Evolutionary conservation across 805 yeast genomes (phyloP).

Genomic region (Naumovozyma dairenensis): DNA sequence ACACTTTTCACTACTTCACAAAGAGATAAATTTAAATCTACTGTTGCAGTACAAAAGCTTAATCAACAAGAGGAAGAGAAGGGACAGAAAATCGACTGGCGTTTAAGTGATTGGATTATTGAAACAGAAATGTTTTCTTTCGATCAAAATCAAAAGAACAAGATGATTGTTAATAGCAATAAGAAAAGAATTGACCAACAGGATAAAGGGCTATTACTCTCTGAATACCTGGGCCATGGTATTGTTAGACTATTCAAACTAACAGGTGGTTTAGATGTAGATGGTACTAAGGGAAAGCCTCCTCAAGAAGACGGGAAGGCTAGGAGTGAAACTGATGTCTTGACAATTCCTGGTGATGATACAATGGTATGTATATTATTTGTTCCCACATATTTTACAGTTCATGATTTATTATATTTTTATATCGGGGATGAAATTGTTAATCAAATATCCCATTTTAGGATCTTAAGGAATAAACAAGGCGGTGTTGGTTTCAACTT

Average conservation of each 20-base stretch:
- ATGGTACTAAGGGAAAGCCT: conserved; percentile 3
- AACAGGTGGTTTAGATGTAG: conserved; percentile 25
- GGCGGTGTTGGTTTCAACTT: conserved; percentile 46
- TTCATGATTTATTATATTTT: conserved; percentile 73
- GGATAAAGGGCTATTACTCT: conserved; percentile 28
- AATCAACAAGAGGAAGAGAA: not conserved
- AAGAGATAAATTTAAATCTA: not conserved
- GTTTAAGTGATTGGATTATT: conserved; percentile 7
- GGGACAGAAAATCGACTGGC: conserved; percentile 10
- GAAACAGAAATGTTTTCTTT: not conserved
- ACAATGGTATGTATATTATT: conserved; percentile 74
- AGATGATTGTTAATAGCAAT: conserved; percentile 1
- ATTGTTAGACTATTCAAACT: conserved; percentile 59
- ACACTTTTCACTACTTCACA: conserved; percentile 2
- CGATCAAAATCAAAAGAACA: no score
- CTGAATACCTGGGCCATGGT: conserved; percentile 63
- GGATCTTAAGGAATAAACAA: conserved; percentile 57
- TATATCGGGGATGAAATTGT: conserved; percentile 50
- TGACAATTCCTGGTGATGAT: conserved; percentile 39
- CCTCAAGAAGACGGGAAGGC: no score
- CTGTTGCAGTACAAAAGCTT: not conserved
- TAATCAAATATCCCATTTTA: conserved; percentile 53
- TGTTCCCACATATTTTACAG: conserved; percentile 78
- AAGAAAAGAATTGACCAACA: conserved; percentile 1
- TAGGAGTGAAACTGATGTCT: no score